A percentile compares a stretch with the other conserved stretches of the same genome.
Conservation (phyloP, 2,329 filamentous ascomycete genomes). For the Aaosphaeria pasadenensis region DNA sequence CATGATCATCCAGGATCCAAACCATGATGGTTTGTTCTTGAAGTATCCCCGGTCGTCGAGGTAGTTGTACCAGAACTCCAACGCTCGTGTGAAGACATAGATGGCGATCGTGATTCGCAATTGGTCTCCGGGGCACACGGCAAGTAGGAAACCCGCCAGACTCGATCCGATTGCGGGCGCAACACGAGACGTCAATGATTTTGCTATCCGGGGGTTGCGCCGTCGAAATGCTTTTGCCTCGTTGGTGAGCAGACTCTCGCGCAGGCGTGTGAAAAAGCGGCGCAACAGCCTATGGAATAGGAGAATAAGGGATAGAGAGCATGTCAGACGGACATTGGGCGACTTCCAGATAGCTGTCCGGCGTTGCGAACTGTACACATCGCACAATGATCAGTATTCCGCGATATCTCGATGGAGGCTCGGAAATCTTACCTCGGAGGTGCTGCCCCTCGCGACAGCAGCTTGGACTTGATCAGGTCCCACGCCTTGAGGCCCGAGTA, state of each 20-base stretch:
- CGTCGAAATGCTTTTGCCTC: constrained; percentile 75
- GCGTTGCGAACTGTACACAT: constrained; percentile 28
- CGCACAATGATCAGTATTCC: too few species aligned
- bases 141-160: constrained; percentile 78
- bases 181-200: constrained; percentile 74
- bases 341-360: constrained; percentile 50
- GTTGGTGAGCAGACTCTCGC: constrained; percentile 74
- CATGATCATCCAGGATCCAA: constrained; percentile 52
- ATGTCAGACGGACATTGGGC: constrained; percentile 70
- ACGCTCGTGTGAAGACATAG: constrained; percentile 73
- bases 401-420: too few species aligned
- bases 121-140: constrained; percentile 68
- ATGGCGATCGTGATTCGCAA: constrained; percentile 78
- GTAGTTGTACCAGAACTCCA: constrained; percentile 85
- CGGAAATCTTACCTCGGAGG: too few species aligned
- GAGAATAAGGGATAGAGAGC: constrained; percentile 80
- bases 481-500: constrained; percentile 47
- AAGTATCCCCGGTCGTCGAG: constrained; percentile 68
- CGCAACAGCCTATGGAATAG: constrained; percentile 86
- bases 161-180: constrained; percentile 90
- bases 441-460: constrained; percentile 31
- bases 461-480: constrained; percentile 39
- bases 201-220: constrained; percentile 75
- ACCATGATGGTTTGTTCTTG: constrained; percentile 66
- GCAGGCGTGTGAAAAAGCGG: constrained; percentile 80